These are phyloP conservation scores for Xylariaceae sp. DNA, from an alignment of 2,329 filamentous ascomycete genomes.

Conservation along the genomic window DNA sequence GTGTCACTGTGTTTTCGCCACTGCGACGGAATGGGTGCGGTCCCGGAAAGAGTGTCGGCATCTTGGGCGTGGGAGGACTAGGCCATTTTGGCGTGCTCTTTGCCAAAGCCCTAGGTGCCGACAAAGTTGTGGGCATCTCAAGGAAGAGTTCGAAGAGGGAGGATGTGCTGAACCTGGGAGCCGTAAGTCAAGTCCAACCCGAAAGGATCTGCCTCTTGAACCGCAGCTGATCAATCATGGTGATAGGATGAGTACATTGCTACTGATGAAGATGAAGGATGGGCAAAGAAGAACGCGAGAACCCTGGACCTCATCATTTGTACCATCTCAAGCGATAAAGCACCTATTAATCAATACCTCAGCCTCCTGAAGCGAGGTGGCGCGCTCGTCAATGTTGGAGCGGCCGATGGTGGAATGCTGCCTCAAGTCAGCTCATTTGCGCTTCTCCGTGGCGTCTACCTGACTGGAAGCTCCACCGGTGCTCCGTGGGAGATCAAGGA, in stretches of 20 bases:
- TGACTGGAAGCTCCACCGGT: slow-evolving; percentile 47
- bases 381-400: slow-evolving; percentile 63
- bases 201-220: not conserved
- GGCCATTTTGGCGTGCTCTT: slow-evolving; percentile 67
- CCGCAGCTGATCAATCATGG: not conserved
- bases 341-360: slow-evolving; percentile 63
- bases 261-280: slow-evolving; percentile 48
- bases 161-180: slow-evolving; percentile 56
- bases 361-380: slow-evolving; percentile 56
- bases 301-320: slow-evolving; percentile 57
- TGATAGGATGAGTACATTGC: slow-evolving; percentile 40
- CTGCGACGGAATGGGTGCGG: slow-evolving; percentile 61
- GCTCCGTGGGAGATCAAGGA: slow-evolving; percentile 55
- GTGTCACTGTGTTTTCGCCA: slow-evolving; percentile 63
- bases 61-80: slow-evolving; percentile 65
- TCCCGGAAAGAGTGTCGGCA: slow-evolving; percentile 64
- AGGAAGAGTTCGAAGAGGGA: slow-evolving; percentile 48
- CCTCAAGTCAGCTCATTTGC: slow-evolving; percentile 51
- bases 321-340: slow-evolving; percentile 49
- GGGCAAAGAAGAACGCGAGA: slow-evolving; percentile 48
- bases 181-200: slow-evolving; percentile 29
- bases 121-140: slow-evolving; percentile 58
- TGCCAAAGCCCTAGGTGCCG: slow-evolving; percentile 63
- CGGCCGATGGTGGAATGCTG: slow-evolving; percentile 52
- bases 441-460: slow-evolving; percentile 54